Evolutionary conservation across 345 rosid species (phyloP).

Genomic region (Populus ilicifolia): DNA sequence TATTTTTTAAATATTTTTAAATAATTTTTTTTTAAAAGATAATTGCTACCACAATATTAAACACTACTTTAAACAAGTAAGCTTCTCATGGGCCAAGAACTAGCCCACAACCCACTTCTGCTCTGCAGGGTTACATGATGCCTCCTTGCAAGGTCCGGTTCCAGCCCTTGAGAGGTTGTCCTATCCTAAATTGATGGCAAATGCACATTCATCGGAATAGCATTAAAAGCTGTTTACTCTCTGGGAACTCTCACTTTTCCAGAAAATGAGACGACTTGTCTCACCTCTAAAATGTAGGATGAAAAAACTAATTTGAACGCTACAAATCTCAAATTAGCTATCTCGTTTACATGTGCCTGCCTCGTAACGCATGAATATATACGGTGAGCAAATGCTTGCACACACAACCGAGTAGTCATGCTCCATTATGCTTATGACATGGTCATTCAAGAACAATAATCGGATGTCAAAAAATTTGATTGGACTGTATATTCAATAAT

Average conservation of each 20-base stretch:
- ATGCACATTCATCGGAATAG: neutral
- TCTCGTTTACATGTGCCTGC: neutral
- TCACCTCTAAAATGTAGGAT: neutral
- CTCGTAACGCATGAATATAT: neutral
- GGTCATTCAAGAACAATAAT: neutral
- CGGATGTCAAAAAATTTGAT: neutral
- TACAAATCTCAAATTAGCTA: neutral
- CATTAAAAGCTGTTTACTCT: neutral
- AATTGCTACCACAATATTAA: rapidly evolving
- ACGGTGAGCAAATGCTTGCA: neutral
- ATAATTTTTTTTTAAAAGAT: no score
- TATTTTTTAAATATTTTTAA: no score
- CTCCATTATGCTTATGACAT: neutral
- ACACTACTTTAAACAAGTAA: no score
- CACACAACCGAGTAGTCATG: neutral
- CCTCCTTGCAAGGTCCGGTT: neutral
- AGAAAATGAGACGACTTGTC: neutral
- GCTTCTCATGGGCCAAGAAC: neutral
- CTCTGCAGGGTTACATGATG: no score
- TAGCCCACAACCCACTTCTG: no score
- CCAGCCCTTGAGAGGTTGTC: neutral
- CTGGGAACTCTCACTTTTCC: neutral
- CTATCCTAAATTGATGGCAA: neutral
- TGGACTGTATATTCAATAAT: neutral
- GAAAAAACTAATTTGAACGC: neutral